Base-by-base conservation (phyloP, 805 yeast species). In the Spathaspora girioi region DNA sequence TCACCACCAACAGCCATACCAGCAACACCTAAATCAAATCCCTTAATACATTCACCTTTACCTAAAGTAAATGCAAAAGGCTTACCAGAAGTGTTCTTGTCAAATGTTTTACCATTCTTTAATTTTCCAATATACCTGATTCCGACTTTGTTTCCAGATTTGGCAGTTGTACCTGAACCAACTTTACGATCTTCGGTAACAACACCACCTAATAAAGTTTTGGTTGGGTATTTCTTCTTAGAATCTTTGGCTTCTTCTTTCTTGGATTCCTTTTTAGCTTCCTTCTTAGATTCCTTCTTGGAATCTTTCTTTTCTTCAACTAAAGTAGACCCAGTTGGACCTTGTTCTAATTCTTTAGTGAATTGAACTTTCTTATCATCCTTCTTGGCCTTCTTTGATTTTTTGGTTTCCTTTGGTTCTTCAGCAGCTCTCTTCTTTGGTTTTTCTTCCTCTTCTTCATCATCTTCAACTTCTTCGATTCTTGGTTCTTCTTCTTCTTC, bases 1-100 rank as follows among this genome's bases (percentile, higher is more conserved):
- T 94, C 99, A 68, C 98, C 98, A 66, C 97, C 97, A 67, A 89
- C 96, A 52, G 96, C 84, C 97, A 94, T 92, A 69, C 98, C 98
- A 53, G 93, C 91, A 63, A 94, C 94, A 80, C 99, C 99, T 65
- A 93, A 81, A 69, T 94, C 99, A 89, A 97, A 94, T 59, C 98
- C 99, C 73, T 89, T 89, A 79, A 94, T 94, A 61, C 96, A 97
- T 76, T 94, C 99, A 68, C 98, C 99, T 71, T 87, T 88, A 65
- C 99, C 99, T 62, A 94, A 81, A 56, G 82, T 83, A 75, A 94
- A 94, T 58, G 75, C 73, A 73, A 94, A 94, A 66, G 99, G 99
- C 79, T 90, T 93, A 65, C 99, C 99, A 59, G 86, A 80, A 61
- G 97, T 90, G 84, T 94, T 94, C 74, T 93, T 92, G 81, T 94